These are phyloP conservation scores for Primulina eburnea DNA, from an alignment of 257 asterid species.

Conservation along the genomic window DNA sequence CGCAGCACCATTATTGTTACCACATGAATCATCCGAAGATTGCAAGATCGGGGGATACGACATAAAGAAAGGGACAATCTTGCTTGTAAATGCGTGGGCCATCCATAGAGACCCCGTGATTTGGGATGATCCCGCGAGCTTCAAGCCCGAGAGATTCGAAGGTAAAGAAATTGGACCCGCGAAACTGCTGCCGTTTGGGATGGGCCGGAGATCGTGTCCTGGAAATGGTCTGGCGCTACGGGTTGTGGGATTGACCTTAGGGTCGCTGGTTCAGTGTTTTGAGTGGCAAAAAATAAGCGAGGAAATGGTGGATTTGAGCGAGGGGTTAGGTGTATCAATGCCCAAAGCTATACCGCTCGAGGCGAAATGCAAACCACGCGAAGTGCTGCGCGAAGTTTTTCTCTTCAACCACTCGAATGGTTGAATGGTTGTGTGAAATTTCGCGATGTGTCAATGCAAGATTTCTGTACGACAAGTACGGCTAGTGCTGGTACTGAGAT, in stretches of 20 bases:
- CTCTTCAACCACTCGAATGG: not conserved
- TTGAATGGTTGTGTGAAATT: not conserved
- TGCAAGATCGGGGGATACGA: constrained; percentile 33
- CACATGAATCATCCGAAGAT: constrained; percentile 31
- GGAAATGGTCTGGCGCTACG: constrained; percentile 36
- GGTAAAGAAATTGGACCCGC: constrained; percentile 16
- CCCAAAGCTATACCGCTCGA: constrained; percentile 36
- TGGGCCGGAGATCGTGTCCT: constrained; percentile 44
- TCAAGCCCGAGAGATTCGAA: constrained; percentile 37
- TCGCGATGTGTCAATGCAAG: too few relatives aligned
- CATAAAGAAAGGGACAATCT: constrained; percentile 30
- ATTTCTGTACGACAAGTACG: too few relatives aligned
- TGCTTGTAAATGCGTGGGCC: constrained; percentile 41
- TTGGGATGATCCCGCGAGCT: constrained; percentile 36
- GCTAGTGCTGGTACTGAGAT: too few relatives aligned
- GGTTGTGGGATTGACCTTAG: constrained; percentile 35
- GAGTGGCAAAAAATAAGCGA: constrained; percentile 33
- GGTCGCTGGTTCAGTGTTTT: constrained; percentile 34
- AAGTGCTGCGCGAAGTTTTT: constrained; percentile 14
- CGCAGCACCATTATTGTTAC: constrained; percentile 31
- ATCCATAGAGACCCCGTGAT: constrained; percentile 35
- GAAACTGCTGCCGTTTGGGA: constrained; percentile 35
- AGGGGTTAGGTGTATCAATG: constrained; percentile 31
- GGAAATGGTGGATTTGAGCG: constrained; percentile 28
- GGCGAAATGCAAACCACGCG: constrained; percentile 29